phyloP scores from a whole-genome alignment of 768 basidiomycete species.

The Russula sp. region DNA sequence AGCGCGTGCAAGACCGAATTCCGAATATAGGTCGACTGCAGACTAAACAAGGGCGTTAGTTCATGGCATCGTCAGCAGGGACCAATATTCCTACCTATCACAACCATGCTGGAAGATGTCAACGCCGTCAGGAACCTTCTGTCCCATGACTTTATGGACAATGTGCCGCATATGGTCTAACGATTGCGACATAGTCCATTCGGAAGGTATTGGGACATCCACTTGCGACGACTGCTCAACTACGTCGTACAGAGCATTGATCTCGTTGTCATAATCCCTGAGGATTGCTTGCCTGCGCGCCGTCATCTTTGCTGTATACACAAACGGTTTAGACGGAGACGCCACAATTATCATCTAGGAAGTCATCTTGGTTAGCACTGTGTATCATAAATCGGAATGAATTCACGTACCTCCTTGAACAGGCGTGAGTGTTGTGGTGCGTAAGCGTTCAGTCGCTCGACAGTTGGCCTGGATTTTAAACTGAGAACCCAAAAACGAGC shows the following conservation, averaged over 20 bases:
- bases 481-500: not conserved
- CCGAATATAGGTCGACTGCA: slow-evolving; percentile 27
- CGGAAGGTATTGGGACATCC: slow-evolving; percentile 24
- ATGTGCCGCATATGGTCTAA: slow-evolving; percentile 29
- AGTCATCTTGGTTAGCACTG: not conserved
- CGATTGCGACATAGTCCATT: slow-evolving; percentile 25
- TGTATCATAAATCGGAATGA: not conserved
- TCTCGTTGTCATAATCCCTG: slow-evolving; percentile 35
- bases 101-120: slow-evolving; percentile 37
- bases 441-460: slow-evolving; percentile 34
- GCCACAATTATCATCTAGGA: slow-evolving; percentile 39
- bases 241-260: slow-evolving; percentile 31
- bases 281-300: slow-evolving; percentile 33
- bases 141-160: slow-evolving; percentile 30
- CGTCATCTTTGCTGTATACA: slow-evolving; percentile 37
- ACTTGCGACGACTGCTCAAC: slow-evolving; percentile 30
- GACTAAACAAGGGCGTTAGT: slow-evolving; percentile 8
- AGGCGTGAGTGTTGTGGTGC: slow-evolving; percentile 40
- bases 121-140: slow-evolving; percentile 27
- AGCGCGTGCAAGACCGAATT: slow-evolving; percentile 25
- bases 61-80: not conserved
- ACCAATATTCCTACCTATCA: slow-evolving; percentile 29
- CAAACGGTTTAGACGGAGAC: slow-evolving; percentile 35
- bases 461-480: slow-evolving; percentile 30
- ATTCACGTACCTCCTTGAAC: slow-evolving; percentile 36